Percentiles rank a stretch among this genome's conserved stretches.
Evolutionary conservation across 2,329 filamentous ascomycete genomes (phyloP).

Genomic region (Penicillium brasilianum): DNA sequence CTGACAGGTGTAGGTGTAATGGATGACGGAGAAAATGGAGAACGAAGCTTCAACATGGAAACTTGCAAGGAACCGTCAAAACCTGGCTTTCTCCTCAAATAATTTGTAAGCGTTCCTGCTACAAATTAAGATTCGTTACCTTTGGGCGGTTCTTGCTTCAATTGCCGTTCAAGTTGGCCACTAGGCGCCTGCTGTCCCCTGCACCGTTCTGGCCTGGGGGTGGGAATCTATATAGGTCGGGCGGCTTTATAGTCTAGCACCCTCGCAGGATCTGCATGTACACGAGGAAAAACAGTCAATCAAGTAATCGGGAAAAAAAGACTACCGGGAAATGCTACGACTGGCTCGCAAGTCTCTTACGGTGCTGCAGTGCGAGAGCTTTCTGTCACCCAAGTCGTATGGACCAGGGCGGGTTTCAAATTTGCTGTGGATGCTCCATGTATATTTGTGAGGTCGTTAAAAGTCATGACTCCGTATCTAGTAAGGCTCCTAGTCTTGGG

Average conservation of each 20-base stretch:
- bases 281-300: neutral
- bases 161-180: neutral
- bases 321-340: neutral
- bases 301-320: neutral
- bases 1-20: conserved; percentile 24
- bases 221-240: neutral
- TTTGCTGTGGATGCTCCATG: neutral
- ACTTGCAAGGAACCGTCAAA: conserved; percentile 12
- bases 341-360: neutral
- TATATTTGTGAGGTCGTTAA: conserved; percentile 26
- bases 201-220: neutral
- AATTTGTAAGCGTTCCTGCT: conserved; percentile 18
- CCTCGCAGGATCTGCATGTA: neutral
- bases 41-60: conserved; percentile 6
- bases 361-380: conserved; percentile 11
- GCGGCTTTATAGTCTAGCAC: neutral
- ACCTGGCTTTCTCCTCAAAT: conserved; percentile 3
- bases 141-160: neutral
- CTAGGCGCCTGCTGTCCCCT: neutral
- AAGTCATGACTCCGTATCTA: conserved; percentile 41
- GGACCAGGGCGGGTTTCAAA: conserved; percentile 21
- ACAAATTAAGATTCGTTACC: neutral
- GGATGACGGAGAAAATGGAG: conserved; percentile 22
- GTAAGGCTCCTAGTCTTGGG: conserved; percentile 43
- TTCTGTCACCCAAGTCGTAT: conserved; percentile 5